These are phyloP conservation scores for Fonsecaea monophora DNA, from an alignment of 2,329 filamentous ascomycete genomes.

Conservation along the genomic window DNA sequence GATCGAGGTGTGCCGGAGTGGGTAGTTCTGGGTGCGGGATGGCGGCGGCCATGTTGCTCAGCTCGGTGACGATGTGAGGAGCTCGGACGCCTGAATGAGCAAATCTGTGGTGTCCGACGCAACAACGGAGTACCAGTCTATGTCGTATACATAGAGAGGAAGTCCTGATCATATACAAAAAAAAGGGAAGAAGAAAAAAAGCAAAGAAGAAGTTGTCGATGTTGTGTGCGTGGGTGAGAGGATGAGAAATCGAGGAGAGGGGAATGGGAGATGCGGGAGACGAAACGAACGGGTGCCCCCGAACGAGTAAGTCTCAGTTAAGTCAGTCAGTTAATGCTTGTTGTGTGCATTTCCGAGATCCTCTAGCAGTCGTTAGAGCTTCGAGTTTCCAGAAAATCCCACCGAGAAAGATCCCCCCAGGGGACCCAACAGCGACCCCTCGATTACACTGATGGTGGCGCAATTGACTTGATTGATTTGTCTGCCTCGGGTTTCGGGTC, in stretches of 20 bases:
- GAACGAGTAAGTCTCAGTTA: neutral
- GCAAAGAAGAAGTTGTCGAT: neutral
- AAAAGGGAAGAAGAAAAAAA: neutral
- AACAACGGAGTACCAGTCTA: conserved; percentile 9
- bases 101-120: conserved; percentile 15
- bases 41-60: conserved; percentile 23
- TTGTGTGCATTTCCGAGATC: neutral
- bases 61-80: conserved; percentile 19
- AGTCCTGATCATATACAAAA: conserved; percentile 11
- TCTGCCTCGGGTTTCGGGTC: conserved; percentile 6
- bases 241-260: neutral
- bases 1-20: conserved; percentile 63
- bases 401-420: neutral
- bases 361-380: too few relatives aligned
- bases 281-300: neutral
- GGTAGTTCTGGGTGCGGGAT: conserved; percentile 51
- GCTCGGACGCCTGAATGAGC: conserved; percentile 31
- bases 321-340: neutral
- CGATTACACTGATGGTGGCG: neutral
- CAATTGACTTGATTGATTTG: neutral
- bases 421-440: neutral
- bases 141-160: neutral
- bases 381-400: neutral
- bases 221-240: neutral
- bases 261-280: neutral